Conservation (phyloP, 2,329 filamentous ascomycete species). For the Ilyonectria sp. region DNA sequence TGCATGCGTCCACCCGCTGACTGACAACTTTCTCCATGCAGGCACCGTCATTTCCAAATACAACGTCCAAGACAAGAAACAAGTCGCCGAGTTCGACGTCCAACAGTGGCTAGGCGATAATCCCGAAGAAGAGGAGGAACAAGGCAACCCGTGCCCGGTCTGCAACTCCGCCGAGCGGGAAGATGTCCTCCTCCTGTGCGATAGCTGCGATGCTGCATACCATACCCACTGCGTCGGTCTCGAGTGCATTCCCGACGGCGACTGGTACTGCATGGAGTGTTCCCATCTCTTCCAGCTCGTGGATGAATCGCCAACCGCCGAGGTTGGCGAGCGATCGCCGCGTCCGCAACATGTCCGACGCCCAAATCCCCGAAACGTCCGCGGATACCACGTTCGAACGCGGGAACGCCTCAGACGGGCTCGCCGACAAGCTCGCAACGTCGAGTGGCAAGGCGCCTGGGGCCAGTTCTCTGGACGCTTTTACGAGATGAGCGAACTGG, state of each 20-base stretch:
- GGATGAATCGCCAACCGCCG: conserved; percentile 51
- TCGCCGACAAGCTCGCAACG: conserved; percentile 77
- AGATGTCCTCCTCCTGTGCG: conserved; percentile 89
- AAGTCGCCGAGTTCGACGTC: conserved; percentile 91
- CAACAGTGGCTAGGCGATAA: conserved; percentile 80
- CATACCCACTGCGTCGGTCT: conserved; percentile 94
- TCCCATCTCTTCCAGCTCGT: conserved; percentile 62
- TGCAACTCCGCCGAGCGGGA: conserved; percentile 87
- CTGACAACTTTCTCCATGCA: conserved; percentile 49
- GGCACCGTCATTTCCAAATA: conserved; percentile 72
- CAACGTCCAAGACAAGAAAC: conserved; percentile 84
- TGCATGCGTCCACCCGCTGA: conserved; percentile 40
- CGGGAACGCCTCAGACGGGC: conserved; percentile 70
- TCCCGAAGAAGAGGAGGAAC: conserved; percentile 80
- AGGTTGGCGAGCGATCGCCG: conserved; percentile 53
- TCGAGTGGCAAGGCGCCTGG: conserved; percentile 93
- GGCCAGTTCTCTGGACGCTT: conserved; percentile 73
- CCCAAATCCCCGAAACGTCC: conserved; percentile 51
- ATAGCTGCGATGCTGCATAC: conserved; percentile 90
- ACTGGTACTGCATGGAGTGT: conserved; percentile 95
- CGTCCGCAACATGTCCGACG: conserved; percentile 50
- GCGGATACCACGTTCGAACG: conserved; percentile 64
- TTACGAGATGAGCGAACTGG: conserved; percentile 68
- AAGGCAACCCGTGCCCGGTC: conserved; percentile 82
- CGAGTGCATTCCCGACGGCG: conserved; percentile 79